phyloP scores from a whole-genome alignment of 2,329 filamentous ascomycete genomes.

The Xylariaceae sp. region DNA sequence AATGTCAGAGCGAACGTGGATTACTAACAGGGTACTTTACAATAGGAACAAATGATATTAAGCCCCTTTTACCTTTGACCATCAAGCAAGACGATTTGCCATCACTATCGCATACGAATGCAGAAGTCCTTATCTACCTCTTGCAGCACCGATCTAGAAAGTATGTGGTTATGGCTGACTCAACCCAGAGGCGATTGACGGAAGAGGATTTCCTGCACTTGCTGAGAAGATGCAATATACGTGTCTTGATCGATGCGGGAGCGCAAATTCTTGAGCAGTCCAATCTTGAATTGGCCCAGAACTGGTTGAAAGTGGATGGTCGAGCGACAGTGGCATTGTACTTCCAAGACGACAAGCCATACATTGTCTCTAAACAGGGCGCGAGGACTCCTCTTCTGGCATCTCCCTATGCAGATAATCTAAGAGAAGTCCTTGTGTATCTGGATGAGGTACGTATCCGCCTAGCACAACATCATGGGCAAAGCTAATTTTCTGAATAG shows the following conservation, averaged over 20 bases:
- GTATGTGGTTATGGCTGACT: conserved; percentile 45
- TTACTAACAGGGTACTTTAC: background rate
- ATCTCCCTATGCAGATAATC: conserved; percentile 56
- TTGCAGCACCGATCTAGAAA: conserved; percentile 53
- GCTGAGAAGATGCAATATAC: conserved; percentile 44
- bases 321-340: conserved; percentile 55
- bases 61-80: conserved; percentile 60
- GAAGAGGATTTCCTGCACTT: conserved; percentile 49
- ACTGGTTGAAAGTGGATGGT: conserved; percentile 53
- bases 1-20: background rate
- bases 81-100: conserved; percentile 64
- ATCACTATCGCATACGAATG: conserved; percentile 61
- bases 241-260: conserved; percentile 65
- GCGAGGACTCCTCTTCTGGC: conserved; percentile 50
- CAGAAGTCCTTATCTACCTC: conserved; percentile 63
- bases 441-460: conserved; percentile 50
- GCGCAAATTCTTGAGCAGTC: conserved; percentile 65
- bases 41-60: conserved; percentile 63
- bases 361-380: conserved; percentile 45
- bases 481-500: conserved; percentile 10
- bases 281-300: conserved; percentile 51
- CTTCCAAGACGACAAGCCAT: conserved; percentile 53
- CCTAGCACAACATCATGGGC: background rate
- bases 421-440: conserved; percentile 58
- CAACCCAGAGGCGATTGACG: conserved; percentile 41